Base-by-base conservation (phyloP, 2,329 filamentous ascomycete genomes). In the Xylaria sp. region DNA sequence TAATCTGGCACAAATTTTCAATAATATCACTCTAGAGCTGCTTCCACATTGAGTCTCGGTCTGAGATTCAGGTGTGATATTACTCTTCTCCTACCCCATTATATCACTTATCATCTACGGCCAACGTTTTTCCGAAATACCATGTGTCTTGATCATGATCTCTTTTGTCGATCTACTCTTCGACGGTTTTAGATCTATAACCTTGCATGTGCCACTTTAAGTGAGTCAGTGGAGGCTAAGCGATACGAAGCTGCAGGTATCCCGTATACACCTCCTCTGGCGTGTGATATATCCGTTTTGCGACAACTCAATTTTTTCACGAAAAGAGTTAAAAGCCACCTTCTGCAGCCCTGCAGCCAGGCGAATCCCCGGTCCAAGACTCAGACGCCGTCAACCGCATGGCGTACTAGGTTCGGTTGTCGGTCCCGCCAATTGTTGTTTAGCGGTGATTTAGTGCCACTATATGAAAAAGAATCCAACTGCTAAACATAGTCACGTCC, bases 281-380 rank as follows among this genome's bases (percentile, higher is more conserved):
- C 22, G 15, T 29, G 15, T 13, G 38, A 10, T 29, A 29, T 39
- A 25, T 39, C 51, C 6, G n/a, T 25, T 39, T 53, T 63, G 45
- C 56, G 50, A 68, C 22, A 51, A 53, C 44, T 63, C 66, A 57
- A n/a, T n/a, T 51, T 42, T 33, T 51, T 15, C n/a, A 47, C n/a
- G 9, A 11, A 33, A 20, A 25, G 15, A 44, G 11, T 55, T 33
- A 33, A 29, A 42, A 59, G 62, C 59, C 58, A 62, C 49, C 44
- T 58, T 61, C 57, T 65, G 61, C 65, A 67, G 65, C 64, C 61
- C 61, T 67, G 67, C 58, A 63, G 54, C 39, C 20, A 65, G 49
- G 49, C 67, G 44, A 54, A 49, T 49, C 42, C 58, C 56, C 44
- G 57, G 39, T 39, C 54, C 22, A 44, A 27, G 22, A 54, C 25